Conservation (phyloP, 805 yeast genomes). For the Jamesozyma piceae region DNA sequence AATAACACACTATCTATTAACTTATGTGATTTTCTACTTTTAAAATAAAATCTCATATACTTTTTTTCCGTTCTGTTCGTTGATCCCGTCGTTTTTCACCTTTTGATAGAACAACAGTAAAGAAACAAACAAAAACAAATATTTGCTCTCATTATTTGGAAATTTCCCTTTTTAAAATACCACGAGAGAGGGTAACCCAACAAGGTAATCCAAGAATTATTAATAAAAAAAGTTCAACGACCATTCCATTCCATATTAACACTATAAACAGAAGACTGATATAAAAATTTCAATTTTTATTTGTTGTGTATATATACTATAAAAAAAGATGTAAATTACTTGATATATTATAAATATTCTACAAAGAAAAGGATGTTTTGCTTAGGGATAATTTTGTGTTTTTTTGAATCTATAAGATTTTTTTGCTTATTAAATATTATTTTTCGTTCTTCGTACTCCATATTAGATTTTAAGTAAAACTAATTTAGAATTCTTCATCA, state of each 20-base stretch:
- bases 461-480: not conserved
- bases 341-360: constrained; percentile 1
- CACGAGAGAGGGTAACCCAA: not conserved
- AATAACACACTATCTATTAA: too few relatives aligned
- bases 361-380: not conserved
- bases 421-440: not conserved
- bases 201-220: too few relatives aligned
- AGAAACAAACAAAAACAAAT: not conserved
- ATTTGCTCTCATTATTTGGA: not conserved
- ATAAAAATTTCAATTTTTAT: not conserved
- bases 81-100: too few relatives aligned
- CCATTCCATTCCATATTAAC: too few relatives aligned
- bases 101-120: too few relatives aligned
- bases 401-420: not conserved
- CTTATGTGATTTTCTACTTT: too few relatives aligned
- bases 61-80: too few relatives aligned
- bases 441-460: not conserved
- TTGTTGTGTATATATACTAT: not conserved
- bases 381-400: too few relatives aligned
- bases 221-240: too few relatives aligned
- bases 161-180: not conserved
- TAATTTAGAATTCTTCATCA: constrained; percentile 67
- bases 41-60: too few relatives aligned
- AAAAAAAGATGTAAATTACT: not conserved
- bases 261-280: too few relatives aligned